Conservation (phyloP, 2,329 filamentous ascomycete species). For the Trichoderma sp. region DNA sequence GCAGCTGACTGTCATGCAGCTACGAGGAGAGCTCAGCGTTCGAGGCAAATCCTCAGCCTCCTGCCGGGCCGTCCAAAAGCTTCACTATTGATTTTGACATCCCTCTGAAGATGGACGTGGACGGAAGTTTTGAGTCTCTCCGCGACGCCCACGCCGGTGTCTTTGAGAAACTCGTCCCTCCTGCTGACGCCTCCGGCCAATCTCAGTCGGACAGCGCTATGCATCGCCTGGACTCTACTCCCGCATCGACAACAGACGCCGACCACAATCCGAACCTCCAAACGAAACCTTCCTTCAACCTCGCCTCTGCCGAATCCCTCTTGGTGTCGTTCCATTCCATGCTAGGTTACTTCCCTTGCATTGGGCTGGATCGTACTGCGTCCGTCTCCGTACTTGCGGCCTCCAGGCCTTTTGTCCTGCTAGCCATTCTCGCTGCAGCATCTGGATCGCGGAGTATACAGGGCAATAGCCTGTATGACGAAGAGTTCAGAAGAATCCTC, state of each 20-base stretch:
- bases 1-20: not conserved
- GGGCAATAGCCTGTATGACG: conserved; percentile 57
- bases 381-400: conserved; percentile 50
- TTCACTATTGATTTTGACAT: conserved; percentile 58
- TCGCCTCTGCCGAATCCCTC: conserved; percentile 54
- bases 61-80: conserved; percentile 49
- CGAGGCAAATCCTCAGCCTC: conserved; percentile 31
- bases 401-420: conserved; percentile 54
- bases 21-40: conserved; percentile 25
- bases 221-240: conserved; percentile 33
- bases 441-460: conserved; percentile 53
- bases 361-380: conserved; percentile 45
- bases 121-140: conserved; percentile 47
- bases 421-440: conserved; percentile 56
- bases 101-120: conserved; percentile 41
- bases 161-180: conserved; percentile 47
- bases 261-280: conserved; percentile 45
- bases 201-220: conserved; percentile 29
- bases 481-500: conserved; percentile 60
- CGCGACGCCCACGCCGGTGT: conserved; percentile 47
- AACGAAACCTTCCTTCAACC: conserved; percentile 57
- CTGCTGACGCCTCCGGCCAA: conserved; percentile 33
- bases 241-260: conserved; percentile 36
- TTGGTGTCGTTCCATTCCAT: conserved; percentile 49
- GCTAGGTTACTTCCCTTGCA: conserved; percentile 49